phyloP scores from a whole-genome alignment of 306 rosid species.

The Vigna reflexopilosa region DNA sequence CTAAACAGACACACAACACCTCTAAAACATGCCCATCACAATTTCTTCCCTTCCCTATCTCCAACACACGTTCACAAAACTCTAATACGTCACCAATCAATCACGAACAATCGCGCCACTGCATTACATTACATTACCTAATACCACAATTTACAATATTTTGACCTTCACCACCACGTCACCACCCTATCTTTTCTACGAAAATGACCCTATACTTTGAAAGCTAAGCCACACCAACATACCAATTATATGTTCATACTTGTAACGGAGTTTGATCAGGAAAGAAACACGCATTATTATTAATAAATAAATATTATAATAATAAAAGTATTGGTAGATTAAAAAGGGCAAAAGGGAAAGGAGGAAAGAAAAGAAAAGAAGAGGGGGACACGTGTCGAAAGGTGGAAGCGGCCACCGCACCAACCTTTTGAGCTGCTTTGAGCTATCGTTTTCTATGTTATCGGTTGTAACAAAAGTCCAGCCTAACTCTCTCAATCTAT shows the following conservation, averaged over 20 bases:
- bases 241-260: neutral
- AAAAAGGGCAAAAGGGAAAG: conserved; percentile 11
- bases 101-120: conserved; percentile 47
- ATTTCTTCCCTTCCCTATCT: conserved; percentile 36
- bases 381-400: conserved; percentile 52
- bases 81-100: conserved; percentile 44
- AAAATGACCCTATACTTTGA: conserved; percentile 20
- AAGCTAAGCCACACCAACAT: neutral
- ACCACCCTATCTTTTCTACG: conserved; percentile 36
- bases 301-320: neutral
- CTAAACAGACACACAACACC: no score
- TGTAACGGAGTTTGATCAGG: conserved; percentile 66
- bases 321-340: neutral
- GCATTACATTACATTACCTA: neutral
- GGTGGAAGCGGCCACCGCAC: neutral
- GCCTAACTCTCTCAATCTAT: conserved; percentile 72
- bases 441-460: conserved; percentile 31
- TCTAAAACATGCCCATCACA: conserved; percentile 17
- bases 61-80: conserved; percentile 56
- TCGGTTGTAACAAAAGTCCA: conserved; percentile 48
- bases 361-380: neutral
- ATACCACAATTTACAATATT: conserved; percentile 19
- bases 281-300: conserved; percentile 55
- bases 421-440: conserved; percentile 18
- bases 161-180: conserved; percentile 62